A percentile compares a stretch with the other conserved stretches of the same genome.
phyloP scores from a whole-genome alignment of 1,139 yeast genomes.

The Blastobotrys proliferans region DNA sequence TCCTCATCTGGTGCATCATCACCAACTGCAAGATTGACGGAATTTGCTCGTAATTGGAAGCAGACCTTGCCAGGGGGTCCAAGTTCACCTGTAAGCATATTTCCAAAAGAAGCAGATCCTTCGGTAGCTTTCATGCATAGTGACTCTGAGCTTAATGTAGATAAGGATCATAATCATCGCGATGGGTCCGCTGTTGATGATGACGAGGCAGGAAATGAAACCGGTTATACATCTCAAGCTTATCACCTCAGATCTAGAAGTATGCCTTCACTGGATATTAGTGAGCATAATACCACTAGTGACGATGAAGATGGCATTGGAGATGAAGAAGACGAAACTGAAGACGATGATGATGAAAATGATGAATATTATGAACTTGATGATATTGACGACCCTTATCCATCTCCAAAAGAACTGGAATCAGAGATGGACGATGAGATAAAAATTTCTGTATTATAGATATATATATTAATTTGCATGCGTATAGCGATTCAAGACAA shows the following conservation, averaged over 20 bases:
- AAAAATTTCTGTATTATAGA: background rate
- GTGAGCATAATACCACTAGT: too few species aligned
- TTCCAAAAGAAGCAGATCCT: slow-evolving; percentile 7
- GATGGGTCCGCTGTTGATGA: background rate
- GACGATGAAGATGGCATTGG: slow-evolving; percentile 8
- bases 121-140: slow-evolving; percentile 12
- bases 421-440: background rate
- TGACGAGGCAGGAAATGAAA: background rate
- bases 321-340: slow-evolving; percentile 5
- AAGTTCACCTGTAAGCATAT: background rate
- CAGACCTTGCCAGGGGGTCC: background rate
- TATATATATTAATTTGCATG: background rate
- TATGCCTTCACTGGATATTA: slow-evolving; percentile 8
- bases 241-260: slow-evolving; percentile 2
- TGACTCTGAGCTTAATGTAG: slow-evolving; percentile 10
- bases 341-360: slow-evolving; percentile 2
- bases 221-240: background rate
- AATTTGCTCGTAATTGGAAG: background rate
- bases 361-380: background rate
- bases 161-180: background rate
- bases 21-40: background rate
- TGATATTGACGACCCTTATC: background rate
- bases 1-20: background rate
- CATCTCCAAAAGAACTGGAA: background rate
- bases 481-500: background rate